These are phyloP conservation scores for Aspergillus sclerotiicarbonarius DNA, from an alignment of 495 filamentous ascomycete species.

Conservation along the genomic window DNA sequence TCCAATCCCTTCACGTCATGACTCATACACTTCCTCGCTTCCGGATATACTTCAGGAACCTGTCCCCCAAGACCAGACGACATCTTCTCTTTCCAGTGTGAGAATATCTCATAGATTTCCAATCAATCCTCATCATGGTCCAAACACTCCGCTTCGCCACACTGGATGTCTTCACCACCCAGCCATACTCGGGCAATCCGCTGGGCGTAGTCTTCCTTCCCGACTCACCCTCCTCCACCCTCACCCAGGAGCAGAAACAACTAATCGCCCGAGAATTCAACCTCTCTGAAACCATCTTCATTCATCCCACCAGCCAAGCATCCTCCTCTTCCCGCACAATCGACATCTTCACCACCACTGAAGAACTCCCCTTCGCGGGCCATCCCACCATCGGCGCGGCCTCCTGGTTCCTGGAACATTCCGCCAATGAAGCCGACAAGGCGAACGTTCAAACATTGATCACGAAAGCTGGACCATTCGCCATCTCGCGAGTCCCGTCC, in stretches of 20 bases:
- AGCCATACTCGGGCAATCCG: slow-evolving; percentile 38
- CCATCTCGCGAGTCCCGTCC: slow-evolving; percentile 28
- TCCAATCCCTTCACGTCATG: neutral
- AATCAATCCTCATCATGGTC: neutral
- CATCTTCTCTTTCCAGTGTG: neutral
- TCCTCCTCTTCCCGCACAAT: slow-evolving; percentile 37
- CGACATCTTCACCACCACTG: slow-evolving; percentile 66
- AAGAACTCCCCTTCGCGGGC: slow-evolving; percentile 72
- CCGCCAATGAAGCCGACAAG: slow-evolving; percentile 29
- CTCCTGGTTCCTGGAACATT: slow-evolving; percentile 46
- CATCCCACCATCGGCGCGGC: slow-evolving; percentile 75
- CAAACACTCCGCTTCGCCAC: slow-evolving; percentile 30
- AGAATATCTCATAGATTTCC: neutral
- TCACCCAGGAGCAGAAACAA: slow-evolving; percentile 43
- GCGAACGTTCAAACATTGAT: slow-evolving; percentile 40
- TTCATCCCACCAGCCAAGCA: slow-evolving; percentile 43
- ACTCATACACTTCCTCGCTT: neutral
- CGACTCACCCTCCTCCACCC: slow-evolving; percentile 8
- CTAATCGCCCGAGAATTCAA: slow-evolving; percentile 77
- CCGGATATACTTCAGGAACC: neutral
- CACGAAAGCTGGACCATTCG: slow-evolving; percentile 64
- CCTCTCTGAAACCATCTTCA: slow-evolving; percentile 78
- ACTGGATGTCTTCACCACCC: slow-evolving; percentile 46
- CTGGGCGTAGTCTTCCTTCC: slow-evolving; percentile 44
- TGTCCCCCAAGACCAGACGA: too few species aligned